A percentile compares a stretch with the other conserved stretches of the same genome.
phyloP scores from a whole-genome alignment of 768 basidiomycete species.

The Russula sp. region DNA sequence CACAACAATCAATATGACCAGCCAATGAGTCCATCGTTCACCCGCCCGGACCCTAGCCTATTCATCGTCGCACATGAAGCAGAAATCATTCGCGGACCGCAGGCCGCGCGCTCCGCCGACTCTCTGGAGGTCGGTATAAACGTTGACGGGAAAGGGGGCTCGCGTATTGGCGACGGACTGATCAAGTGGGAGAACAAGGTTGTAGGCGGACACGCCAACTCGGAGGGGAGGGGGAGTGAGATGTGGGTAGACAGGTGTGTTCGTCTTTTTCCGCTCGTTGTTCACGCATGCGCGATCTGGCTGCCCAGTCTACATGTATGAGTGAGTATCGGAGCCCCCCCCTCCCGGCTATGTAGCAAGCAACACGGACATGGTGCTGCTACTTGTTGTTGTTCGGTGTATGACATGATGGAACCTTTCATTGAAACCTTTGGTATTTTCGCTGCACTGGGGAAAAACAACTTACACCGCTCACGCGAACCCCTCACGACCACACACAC shows the following conservation, averaged over 20 bases:
- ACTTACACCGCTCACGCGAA: neutral
- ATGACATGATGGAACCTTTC: neutral
- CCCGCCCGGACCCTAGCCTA: conserved; percentile 21
- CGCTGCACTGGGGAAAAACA: too few species aligned
- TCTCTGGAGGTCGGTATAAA: conserved; percentile 29
- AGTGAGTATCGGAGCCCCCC: neutral
- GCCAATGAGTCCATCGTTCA: neutral
- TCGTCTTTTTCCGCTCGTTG: conserved; percentile 20
- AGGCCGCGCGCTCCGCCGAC: conserved; percentile 33
- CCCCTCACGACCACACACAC: conserved; percentile 3
- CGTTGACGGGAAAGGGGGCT: conserved; percentile 15
- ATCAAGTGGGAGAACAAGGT: conserved; percentile 23
- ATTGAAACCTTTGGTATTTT: neutral
- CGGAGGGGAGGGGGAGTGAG: neutral
- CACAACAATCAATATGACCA: neutral
- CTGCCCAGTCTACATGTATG: neutral
- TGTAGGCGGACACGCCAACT: neutral
- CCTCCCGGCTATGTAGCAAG: too few species aligned
- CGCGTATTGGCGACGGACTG: conserved; percentile 29
- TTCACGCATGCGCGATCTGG: neutral
- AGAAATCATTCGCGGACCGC: conserved; percentile 51
- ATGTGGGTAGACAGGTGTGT: conserved; percentile 86
- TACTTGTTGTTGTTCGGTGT: neutral
- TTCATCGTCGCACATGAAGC: conserved; percentile 70
- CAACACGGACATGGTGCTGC: neutral